Base-by-base conservation (phyloP, 768 basidiomycete species). In the Boletus subcaerulescens region DNA sequence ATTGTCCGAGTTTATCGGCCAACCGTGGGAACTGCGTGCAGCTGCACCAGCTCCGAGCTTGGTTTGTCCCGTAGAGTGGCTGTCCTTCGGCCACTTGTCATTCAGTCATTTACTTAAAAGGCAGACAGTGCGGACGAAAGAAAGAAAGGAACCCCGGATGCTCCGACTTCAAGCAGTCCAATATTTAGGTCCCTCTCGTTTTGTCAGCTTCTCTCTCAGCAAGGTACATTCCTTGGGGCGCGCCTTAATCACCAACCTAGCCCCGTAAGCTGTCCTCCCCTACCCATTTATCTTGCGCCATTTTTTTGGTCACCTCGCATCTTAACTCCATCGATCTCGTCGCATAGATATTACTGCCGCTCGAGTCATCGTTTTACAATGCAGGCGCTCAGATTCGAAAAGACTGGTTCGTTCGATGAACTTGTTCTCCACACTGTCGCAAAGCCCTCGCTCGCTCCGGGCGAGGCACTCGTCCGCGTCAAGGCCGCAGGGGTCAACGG, bases 401-500 rank as follows among this genome's bases (percentile, higher is more conserved):
- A 64, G 50, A 65, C 65, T 6, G 71, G 71, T 15, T 71, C 72
- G 4, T 58, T 71, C 29, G 62, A 72, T 42, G 55, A 62, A 2
- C 61, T 72, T 10, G 40, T 50, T 5, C 46, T 73, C 41, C 47
- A 31, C n/a, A 58, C 58, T 6, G n/a, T 72, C 26, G 48, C 55
- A 1, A 73, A 61, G 51, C 71, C 71, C 14, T 17, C 18, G 43
- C 49, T 73, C 39, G 31, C 48, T n/a, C 57, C 71, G 3, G 72
- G 71, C 5, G 72, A 72, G 36, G 72, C 72, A 13, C 62, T 72
- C 9, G 58, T 72, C 48, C 63, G 60, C 11, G 65, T 73, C 5
- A 71, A 51, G 48, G 71, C 71, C 31, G 71, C 71, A 15, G 72
- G 71, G 8, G 59, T 72, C 50, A 72, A 73, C 15, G 62, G 66